Evolutionary conservation across 2,329 filamentous ascomycete genomes (phyloP).

Genomic region (Colletotrichum lindemuthianum): DNA sequence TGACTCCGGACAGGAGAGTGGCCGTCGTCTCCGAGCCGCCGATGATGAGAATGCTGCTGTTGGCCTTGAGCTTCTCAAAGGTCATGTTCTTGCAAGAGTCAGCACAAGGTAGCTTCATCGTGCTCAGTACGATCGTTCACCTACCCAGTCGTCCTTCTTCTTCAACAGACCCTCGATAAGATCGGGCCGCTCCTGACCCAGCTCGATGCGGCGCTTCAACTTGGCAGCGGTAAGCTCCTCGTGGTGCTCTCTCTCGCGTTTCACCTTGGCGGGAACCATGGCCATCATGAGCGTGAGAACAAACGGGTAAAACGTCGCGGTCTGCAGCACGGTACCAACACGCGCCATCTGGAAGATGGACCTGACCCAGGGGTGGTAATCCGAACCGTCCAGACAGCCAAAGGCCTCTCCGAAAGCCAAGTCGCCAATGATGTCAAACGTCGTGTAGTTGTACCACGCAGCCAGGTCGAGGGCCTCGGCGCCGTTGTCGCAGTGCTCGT

Average conservation of each 20-base stretch:
- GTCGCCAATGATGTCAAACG: conserved; percentile 46
- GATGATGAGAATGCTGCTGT: conserved; percentile 40
- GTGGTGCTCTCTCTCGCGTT: conserved; percentile 13
- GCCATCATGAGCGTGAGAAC: conserved; percentile 26
- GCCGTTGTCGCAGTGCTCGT: conserved; percentile 40
- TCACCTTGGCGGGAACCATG: conserved; percentile 21
- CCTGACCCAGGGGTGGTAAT: conserved; percentile 42
- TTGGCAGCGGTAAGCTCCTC: conserved; percentile 20
- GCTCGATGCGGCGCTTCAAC: conserved; percentile 34
- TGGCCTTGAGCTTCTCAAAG: conserved; percentile 34
- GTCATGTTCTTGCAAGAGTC: conserved; percentile 10
- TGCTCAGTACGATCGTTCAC: neutral
- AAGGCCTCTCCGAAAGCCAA: conserved; percentile 45
- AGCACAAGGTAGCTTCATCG: no score
- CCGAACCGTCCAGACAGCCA: conserved; percentile 39
- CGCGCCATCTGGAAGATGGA: conserved; percentile 40
- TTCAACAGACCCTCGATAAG: conserved; percentile 38
- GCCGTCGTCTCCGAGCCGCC: conserved; percentile 49
- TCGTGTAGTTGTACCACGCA: conserved; percentile 42
- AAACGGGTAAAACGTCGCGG: conserved; percentile 25
- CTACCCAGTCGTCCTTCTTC: conserved; percentile 36
- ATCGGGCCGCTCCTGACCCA: conserved; percentile 35
- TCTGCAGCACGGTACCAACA: conserved; percentile 18
- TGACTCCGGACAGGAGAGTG: conserved; percentile 42
- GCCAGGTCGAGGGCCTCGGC: conserved; percentile 38